Base-by-base conservation (phyloP, 192 early-diverging fungal genomes). In the Diversispora eburnea region DNA sequence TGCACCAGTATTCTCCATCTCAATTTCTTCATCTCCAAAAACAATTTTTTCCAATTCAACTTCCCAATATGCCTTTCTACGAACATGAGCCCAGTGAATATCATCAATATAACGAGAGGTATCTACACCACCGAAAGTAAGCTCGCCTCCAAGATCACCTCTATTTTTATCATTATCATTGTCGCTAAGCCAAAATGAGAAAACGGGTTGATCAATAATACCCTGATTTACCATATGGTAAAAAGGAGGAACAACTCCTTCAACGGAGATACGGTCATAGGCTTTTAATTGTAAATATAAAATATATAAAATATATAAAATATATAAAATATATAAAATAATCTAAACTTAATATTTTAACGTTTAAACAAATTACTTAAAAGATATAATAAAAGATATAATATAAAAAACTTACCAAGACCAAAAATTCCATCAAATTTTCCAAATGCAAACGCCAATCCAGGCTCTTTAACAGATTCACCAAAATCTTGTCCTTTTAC, bases 341-440 rank as follows among this genome's bases (percentile, higher is more conserved):
- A 56, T 55, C 0, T 25, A 7, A 56, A n/a, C 41, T 6, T 57
- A n/a, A 10, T 13, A 64, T 15, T 19, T 55, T 45, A 17, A 42
- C 12, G 25, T 33, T 33, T 33, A 33, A 33, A 33, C 25, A 0
- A 33, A 33, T 33, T 33, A 33, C 25, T 33, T 33, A 33, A 33
- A 33, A 33, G 25, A 9, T 49, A 47, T 19, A 20, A n/a, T 20
- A 51, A 49, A 39, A 10, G 4, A 45, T 47, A 3, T 17, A 42
- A 41, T 42, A 33, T 39, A 22, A 39, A n/a, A 73, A 25, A 73
- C 12, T 17, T 73, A 73, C 72, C 95, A 15, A 98, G 81, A 10
- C 96, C 97, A 62, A 98, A 86, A 77, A 99, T 99, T 19, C 97
- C 97, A 79, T 99, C 97, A 75, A 98, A 99, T n/a, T 88, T 81